These are phyloP conservation scores for Blastobotrys malaysiensis DNA, from an alignment of 1,139 yeast genomes.

Conservation along the genomic window DNA sequence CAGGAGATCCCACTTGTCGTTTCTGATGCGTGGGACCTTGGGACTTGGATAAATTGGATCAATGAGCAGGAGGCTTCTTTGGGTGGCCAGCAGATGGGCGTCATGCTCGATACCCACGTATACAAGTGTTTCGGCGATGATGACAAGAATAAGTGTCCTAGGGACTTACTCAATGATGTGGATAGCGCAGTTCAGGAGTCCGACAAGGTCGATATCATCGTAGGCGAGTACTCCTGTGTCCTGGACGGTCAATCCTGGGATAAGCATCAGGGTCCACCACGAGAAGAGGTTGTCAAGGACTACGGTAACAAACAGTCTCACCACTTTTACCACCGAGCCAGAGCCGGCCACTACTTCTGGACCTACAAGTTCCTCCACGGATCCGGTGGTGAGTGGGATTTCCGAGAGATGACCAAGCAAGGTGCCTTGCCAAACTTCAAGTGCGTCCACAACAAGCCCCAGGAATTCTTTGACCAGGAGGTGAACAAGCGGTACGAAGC, in stretches of 20 bases:
- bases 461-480: slow-evolving; percentile 25
- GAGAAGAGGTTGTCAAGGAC: slow-evolving; percentile 40
- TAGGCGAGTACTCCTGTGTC: slow-evolving; percentile 91
- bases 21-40: slow-evolving; percentile 93
- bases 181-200: slow-evolving; percentile 39
- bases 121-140: slow-evolving; percentile 79
- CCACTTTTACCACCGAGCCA: slow-evolving; percentile 47
- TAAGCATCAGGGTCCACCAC: slow-evolving; percentile 36
- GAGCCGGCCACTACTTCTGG: slow-evolving; percentile 82
- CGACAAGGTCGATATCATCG: slow-evolving; percentile 50
- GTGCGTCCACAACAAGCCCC: slow-evolving; percentile 33
- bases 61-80: slow-evolving; percentile 35
- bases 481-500: slow-evolving; percentile 36
- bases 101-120: slow-evolving; percentile 77
- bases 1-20: slow-evolving; percentile 62
- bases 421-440: slow-evolving; percentile 49
- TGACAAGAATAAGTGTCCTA: slow-evolving; percentile 63
- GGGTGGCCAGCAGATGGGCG: slow-evolving; percentile 40
- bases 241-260: slow-evolving; percentile 73
- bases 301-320: slow-evolving; percentile 43
- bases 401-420: slow-evolving; percentile 64
- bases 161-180: slow-evolving; percentile 56
- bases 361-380: slow-evolving; percentile 82
- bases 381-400: slow-evolving; percentile 96
- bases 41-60: slow-evolving; percentile 71